These are phyloP conservation scores for Ogataea parapolymorpha DNA, from an alignment of 805 yeast genomes.

Conservation along the genomic window DNA sequence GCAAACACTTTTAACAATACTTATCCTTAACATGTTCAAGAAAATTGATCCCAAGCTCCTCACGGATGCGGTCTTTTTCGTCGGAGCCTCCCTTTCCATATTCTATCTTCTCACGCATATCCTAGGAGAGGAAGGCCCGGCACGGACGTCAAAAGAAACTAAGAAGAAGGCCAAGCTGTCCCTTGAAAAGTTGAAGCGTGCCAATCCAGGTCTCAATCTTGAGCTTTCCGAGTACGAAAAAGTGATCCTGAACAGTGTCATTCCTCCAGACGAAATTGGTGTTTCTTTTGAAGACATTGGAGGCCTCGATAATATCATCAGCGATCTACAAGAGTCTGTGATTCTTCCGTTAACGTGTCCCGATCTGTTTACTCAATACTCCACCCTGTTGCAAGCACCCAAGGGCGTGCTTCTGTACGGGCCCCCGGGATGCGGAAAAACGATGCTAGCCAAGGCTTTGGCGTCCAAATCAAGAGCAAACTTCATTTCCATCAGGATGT, in stretches of 20 bases:
- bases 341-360: constrained; percentile 84
- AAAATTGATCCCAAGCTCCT: constrained; percentile 30
- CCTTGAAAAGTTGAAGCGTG: constrained; percentile 51
- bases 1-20: constrained; percentile 8
- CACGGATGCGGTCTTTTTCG: constrained; percentile 31
- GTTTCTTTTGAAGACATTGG: constrained; percentile 82
- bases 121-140: constrained; percentile 32
- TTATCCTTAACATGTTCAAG: constrained; percentile 17
- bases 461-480: constrained; percentile 91
- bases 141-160: constrained; percentile 50
- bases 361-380: constrained; percentile 65
- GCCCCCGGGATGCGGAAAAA: constrained; percentile 98
- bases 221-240: constrained; percentile 72
- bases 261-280: constrained; percentile 79
- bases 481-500: constrained; percentile 87
- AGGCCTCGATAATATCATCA: constrained; percentile 78
- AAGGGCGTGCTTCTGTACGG: constrained; percentile 91
- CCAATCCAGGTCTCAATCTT: constrained; percentile 56
- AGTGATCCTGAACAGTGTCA: constrained; percentile 70
- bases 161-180: constrained; percentile 59
- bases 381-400: constrained; percentile 77
- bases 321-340: constrained; percentile 84
- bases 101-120: constrained; percentile 41
- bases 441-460: constrained; percentile 94
- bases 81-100: constrained; percentile 53